Evolutionary conservation across 768 basidiomycete genomes (phyloP).

Genomic region (Holtermannia corniformis): DNA sequence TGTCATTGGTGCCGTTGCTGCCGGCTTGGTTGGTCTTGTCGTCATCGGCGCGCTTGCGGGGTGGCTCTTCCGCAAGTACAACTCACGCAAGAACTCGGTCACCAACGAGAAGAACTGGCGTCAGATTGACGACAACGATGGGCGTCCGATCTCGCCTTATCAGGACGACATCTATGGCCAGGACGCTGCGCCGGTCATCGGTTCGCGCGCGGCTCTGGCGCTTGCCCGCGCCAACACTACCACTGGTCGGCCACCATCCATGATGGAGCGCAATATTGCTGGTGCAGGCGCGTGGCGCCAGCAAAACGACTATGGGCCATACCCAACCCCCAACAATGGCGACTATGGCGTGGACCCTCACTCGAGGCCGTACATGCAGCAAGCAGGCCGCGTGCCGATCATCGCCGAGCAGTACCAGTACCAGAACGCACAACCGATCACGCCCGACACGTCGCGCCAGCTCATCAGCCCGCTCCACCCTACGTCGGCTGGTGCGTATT

Average conservation of each 20-base stretch:
- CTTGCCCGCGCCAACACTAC: constrained; percentile 17
- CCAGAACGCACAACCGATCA: constrained; percentile 6
- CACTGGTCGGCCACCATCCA: neutral
- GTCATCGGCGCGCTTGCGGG: constrained; percentile 20
- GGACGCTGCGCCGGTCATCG: constrained; percentile 26
- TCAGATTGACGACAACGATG: constrained; percentile 27
- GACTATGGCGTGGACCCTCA: constrained; percentile 26
- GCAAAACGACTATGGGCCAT: neutral
- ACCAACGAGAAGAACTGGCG: constrained; percentile 13
- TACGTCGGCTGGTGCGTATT: constrained; percentile 1
- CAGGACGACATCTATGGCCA: constrained; percentile 26
- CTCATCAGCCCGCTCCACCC: constrained; percentile 14
- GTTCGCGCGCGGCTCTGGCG: constrained; percentile 27
- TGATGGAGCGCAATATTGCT: constrained; percentile 24
- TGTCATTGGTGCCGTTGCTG: constrained; percentile 26
- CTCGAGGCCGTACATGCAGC: constrained; percentile 25
- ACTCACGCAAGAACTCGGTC: constrained; percentile 11
- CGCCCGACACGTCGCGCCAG: constrained; percentile 12
- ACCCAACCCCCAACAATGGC: constrained; percentile 1
- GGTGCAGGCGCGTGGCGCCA: constrained; percentile 19
- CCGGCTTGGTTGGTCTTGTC: constrained; percentile 22
- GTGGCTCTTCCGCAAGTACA: constrained; percentile 32
- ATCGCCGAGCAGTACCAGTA: constrained; percentile 7
- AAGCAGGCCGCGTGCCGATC: constrained; percentile 23
- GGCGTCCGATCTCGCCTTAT: constrained; percentile 22